Percentiles rank a stretch among this genome's conserved stretches.
These are phyloP conservation scores for Trichothecium roseum DNA, from an alignment of 2,329 filamentous ascomycete genomes.

Conservation along the genomic window DNA sequence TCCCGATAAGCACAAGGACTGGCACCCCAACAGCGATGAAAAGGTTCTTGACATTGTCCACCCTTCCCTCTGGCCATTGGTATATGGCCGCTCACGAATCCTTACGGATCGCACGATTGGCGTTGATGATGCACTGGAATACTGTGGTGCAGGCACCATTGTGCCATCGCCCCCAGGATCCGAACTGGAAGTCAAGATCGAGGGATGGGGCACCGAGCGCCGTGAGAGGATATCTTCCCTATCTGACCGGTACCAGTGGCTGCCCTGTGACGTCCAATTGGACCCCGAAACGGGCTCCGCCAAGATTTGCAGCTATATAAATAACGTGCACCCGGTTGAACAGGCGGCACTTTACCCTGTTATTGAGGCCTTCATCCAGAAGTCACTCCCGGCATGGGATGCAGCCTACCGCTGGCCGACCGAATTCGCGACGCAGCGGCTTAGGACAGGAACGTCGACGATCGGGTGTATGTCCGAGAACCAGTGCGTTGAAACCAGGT, in stretches of 20 bases:
- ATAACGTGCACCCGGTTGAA: constrained; percentile 37
- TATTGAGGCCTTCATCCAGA: constrained; percentile 29
- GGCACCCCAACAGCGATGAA: constrained; percentile 46
- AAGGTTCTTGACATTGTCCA: constrained; percentile 54
- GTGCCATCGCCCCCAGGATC: constrained; percentile 9
- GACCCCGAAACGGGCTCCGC: constrained; percentile 13
- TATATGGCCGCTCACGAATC: constrained; percentile 36
- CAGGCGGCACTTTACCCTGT: constrained; percentile 27
- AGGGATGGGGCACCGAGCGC: background rate
- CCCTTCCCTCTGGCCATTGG: constrained; percentile 51
- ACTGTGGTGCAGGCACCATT: constrained; percentile 20
- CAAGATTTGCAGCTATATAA: constrained; percentile 39
- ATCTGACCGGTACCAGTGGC: constrained; percentile 30
- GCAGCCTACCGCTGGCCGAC: constrained; percentile 19
- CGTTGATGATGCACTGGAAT: constrained; percentile 23
- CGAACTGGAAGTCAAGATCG: background rate
- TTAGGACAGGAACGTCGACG: constrained; percentile 3
- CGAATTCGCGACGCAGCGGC: constrained; percentile 15
- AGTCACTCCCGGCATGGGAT: constrained; percentile 35
- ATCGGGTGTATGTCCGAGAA: background rate
- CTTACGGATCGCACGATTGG: constrained; percentile 18
- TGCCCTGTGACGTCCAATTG: constrained; percentile 38
- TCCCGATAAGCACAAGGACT: constrained; percentile 41
- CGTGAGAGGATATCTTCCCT: background rate
- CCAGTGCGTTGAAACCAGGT: constrained; percentile 2